Evolutionary conservation across 306 rosid species (phyloP).

Genomic region (Mimosa pudica): DNA sequence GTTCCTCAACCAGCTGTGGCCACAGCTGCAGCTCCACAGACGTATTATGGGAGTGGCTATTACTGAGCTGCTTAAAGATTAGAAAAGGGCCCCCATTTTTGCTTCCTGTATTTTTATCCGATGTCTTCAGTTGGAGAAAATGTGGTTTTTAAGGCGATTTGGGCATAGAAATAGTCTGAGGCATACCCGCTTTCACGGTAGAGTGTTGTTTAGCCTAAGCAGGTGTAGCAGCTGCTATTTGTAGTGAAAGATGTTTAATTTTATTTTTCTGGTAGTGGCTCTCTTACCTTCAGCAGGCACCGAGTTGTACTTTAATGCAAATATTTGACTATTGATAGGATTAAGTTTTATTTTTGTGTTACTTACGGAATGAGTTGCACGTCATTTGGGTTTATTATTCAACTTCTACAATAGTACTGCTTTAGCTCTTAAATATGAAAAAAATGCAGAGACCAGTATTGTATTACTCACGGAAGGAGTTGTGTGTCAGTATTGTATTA

Average conservation of each 20-base stretch:
- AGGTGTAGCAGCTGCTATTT: conserved; percentile 15
- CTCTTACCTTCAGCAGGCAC: not conserved
- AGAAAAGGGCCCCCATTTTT: conserved; percentile 31
- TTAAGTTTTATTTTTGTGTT: not conserved
- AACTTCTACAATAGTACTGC: no score
- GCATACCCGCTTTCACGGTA: conserved; percentile 20
- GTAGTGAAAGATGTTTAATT: not conserved
- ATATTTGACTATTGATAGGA: not conserved
- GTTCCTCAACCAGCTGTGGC: conserved; percentile 70
- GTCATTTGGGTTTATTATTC: not conserved
- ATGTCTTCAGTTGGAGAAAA: not conserved
- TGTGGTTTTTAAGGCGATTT: conserved; percentile 24
- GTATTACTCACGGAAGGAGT: no score
- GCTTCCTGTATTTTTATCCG: conserved; percentile 37
- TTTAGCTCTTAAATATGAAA: no score
- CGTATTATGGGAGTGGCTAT: conserved; percentile 74
- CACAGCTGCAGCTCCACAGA: conserved; percentile 75
- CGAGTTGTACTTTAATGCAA: not conserved
- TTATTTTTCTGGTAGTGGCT: not conserved
- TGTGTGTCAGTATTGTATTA: no score
- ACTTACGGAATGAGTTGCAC: not conserved
- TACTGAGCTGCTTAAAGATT: conserved; percentile 47
- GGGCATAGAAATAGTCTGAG: conserved; percentile 42
- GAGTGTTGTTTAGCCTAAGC: conserved; percentile 25
- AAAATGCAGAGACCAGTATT: no score